Evolutionary conservation across 495 filamentous ascomycete genomes (phyloP).

Genomic region (Polyplosphaeria fusca): DNA sequence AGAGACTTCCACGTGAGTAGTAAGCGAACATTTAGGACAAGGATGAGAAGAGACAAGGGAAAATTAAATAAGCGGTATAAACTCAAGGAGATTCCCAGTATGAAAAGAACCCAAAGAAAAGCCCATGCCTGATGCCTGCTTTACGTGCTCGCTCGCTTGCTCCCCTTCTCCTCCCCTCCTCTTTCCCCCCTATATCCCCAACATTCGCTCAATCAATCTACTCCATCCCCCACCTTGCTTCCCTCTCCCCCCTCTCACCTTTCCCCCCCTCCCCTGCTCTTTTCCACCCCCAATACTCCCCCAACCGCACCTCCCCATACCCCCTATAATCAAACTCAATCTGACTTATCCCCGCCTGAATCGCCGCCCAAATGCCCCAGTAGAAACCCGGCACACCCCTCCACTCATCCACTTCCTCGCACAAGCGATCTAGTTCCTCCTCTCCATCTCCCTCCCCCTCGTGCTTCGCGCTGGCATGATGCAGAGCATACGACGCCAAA

Average conservation of each 20-base stretch:
- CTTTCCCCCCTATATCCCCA: no score
- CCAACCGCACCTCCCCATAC: slow-evolving; percentile 83
- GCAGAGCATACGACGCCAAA: slow-evolving; percentile 54
- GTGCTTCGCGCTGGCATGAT: slow-evolving; percentile 39
- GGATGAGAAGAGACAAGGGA: no score
- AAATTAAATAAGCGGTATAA: no score
- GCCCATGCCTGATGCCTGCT: no score
- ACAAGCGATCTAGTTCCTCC: slow-evolving; percentile 62
- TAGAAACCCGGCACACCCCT: slow-evolving; percentile 87
- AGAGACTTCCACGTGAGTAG: no score
- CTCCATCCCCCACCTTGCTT: background rate
- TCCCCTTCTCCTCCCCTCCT: no score
- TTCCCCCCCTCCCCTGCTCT: slow-evolving; percentile 37
- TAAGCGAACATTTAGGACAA: no score
- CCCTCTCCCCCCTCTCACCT: background rate
- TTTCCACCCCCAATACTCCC: slow-evolving; percentile 97
- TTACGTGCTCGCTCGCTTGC: no score
- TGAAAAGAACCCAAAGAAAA: no score
- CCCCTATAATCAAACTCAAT: slow-evolving; percentile 97
- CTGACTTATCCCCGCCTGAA: slow-evolving; percentile 89
- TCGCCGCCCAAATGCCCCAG: slow-evolving; percentile 94
- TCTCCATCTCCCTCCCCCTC: no score
- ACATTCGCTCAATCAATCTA: background rate
- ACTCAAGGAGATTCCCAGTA: no score
- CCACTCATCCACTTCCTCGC: slow-evolving; percentile 79